These are phyloP conservation scores for Agastache rugosa DNA, from an alignment of 257 asterid species.

Conservation along the genomic window DNA sequence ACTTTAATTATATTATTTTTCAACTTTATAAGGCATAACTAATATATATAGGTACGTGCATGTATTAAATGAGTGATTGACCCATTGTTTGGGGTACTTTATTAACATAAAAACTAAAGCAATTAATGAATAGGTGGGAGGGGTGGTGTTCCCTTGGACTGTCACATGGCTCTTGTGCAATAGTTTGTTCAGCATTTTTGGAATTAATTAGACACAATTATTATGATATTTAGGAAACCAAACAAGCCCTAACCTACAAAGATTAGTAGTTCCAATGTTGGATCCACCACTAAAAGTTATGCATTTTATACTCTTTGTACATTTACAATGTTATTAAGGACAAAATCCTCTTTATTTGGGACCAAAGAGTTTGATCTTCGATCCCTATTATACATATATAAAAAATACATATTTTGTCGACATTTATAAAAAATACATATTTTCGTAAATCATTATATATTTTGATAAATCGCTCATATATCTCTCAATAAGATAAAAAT, in stretches of 20 bases:
- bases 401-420: no score
- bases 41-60: neutral
- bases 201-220: slow-evolving; percentile 27
- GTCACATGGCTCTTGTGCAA: slow-evolving; percentile 39
- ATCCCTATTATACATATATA: no score
- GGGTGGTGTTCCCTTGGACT: slow-evolving; percentile 16
- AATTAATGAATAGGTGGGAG: slow-evolving; percentile 23
- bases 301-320: neutral
- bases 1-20: neutral
- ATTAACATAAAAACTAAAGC: neutral
- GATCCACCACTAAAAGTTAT: neutral
- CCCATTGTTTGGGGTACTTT: neutral
- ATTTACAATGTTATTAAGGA: no score
- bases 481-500: no score
- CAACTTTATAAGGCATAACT: neutral
- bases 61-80: slow-evolving; percentile 3
- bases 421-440: no score
- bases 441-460: no score
- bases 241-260: slow-evolving; percentile 40
- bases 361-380: no score
- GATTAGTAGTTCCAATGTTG: neutral
- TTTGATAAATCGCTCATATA: no score
- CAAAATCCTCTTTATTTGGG: no score
- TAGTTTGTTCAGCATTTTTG: slow-evolving; percentile 26
- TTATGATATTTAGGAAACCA: slow-evolving; percentile 32